These are phyloP conservation scores for Paspalum notatum DNA, from an alignment of 176 grass and related monocot species.

Conservation along the genomic window DNA sequence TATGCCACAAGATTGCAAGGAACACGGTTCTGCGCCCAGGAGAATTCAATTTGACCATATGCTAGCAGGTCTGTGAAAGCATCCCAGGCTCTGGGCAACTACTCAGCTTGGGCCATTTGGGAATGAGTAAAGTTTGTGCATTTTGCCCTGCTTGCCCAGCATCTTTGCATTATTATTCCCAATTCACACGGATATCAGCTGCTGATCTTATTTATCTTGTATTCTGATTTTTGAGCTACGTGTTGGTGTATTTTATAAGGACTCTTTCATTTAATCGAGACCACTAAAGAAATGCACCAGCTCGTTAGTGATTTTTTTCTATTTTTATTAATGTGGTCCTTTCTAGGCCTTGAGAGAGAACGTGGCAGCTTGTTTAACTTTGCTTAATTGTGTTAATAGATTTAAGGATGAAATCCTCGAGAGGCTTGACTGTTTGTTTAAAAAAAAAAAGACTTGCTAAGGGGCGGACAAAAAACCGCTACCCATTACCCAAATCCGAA, in stretches of 20 bases:
- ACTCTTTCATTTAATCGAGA: not conserved
- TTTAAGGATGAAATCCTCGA: not conserved
- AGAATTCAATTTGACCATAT: too few species aligned
- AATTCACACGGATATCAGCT: not conserved
- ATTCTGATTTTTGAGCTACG: not conserved
- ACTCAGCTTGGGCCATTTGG: not conserved
- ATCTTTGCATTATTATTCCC: not conserved
- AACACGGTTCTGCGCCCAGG: too few species aligned
- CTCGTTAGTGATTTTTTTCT: not conserved
- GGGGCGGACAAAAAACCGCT: too few species aligned
- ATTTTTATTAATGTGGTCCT: not conserved
- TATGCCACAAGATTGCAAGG: not conserved
- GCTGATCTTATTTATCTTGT: not conserved
- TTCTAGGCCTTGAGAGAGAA: not conserved
- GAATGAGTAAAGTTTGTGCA: not conserved
- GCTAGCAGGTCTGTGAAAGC: not conserved
- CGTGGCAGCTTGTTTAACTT: not conserved
- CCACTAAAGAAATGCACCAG: not conserved
- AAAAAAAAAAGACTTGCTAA: too few species aligned
- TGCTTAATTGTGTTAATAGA: not conserved
- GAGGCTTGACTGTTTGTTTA: not conserved
- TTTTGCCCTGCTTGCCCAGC: not conserved
- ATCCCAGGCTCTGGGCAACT: not conserved
- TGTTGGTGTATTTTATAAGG: not conserved
- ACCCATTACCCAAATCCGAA: too few species aligned